These are phyloP conservation scores for Aegilops sharonensis DNA, from an alignment of 176 grass and related monocot species.

Conservation along the genomic window DNA sequence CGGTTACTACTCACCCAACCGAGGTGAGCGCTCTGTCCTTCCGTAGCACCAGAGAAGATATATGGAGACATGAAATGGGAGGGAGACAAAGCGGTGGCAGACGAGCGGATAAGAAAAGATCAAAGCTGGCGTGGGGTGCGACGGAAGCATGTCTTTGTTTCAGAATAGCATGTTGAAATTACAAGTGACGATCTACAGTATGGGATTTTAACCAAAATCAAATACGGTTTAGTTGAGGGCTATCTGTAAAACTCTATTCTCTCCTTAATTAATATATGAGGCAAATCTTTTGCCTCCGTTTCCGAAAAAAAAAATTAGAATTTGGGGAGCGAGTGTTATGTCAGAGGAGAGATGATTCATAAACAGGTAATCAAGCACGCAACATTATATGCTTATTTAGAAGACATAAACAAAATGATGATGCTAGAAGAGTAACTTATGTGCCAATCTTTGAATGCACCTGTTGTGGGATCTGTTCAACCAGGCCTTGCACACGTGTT, in stretches of 20 bases:
- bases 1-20: no score
- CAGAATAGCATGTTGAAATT: background rate
- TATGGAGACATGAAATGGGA: no score
- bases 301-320: background rate
- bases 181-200: background rate
- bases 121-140: background rate
- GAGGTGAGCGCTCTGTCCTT: no score
- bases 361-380: background rate
- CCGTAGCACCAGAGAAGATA: no score
- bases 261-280: no score
- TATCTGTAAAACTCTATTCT: no score
- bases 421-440: background rate
- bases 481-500: background rate
- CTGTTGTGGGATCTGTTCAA: background rate
- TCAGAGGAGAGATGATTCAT: background rate
- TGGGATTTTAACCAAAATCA: background rate
- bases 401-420: background rate
- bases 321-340: background rate
- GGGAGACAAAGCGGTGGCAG: background rate
- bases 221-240: background rate
- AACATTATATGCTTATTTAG: constrained; percentile 2
- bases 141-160: background rate
- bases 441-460: background rate
- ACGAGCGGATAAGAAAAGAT: background rate
- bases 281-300: no score